Evolutionary conservation across 2,329 filamentous ascomycete genomes (phyloP), one percentile per base, ranked within the genome.

Genomic region (Sporothrix luriei): DNA sequence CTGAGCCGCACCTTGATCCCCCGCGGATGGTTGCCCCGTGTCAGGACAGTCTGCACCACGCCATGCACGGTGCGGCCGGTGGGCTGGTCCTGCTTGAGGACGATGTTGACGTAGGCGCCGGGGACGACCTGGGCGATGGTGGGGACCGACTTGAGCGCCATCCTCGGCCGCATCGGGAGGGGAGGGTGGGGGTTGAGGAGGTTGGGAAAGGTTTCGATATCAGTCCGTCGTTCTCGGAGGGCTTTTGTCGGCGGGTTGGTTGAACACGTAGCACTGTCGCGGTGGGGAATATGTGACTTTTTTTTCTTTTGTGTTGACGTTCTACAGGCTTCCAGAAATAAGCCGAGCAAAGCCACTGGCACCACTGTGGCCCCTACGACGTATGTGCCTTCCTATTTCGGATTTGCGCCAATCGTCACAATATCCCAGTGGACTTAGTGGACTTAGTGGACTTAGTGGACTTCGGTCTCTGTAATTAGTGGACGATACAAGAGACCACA

Each of bases 1-100:
- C 81, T 80, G 6, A 94, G 82, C 2, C 91, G 86, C 29, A 94
- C 91, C 78, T 94, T 94, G 80, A 94, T 91, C 48, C 91, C 91
- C 11, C 90, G 84, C 2, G 90, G 90, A 75, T 94, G 91, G 74
- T 94, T 87, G 33, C 90, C 90, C 1, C 86, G 82, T 2, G 91
- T 94, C 62, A 94, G 82, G 0, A 94, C 78, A 59, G 92, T 86
- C 67, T 84, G 83, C 1, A 94, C 87, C 5, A 83, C 78, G 29
- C 91, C 91, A 57, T 83, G 81, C 1, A 92, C 91, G 74, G 92
- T 88, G 59, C 85, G 84, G 7, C 91, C 91, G 0, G 90, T 93
- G 1, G 85, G 86, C 77, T 94, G 91, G 78, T 94, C 91, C 71
- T 85, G 83, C 75, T 94, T 94, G 43, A 93, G 83, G 0, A 94